Conservation (phyloP, 257 asterid genomes). For the Lithospermum erythrorhizon region DNA sequence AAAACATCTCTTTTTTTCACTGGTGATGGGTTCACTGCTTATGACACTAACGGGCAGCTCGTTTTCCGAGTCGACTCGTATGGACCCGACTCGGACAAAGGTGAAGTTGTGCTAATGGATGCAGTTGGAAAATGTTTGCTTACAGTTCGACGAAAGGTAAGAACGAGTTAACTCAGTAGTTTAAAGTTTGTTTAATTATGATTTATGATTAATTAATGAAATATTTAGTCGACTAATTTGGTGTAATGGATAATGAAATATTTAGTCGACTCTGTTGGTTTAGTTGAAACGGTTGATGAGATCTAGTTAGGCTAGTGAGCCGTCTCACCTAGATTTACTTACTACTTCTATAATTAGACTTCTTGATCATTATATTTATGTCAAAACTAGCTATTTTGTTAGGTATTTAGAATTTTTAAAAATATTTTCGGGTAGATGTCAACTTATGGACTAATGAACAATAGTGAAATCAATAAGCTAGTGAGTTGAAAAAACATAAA, state of each 20-base stretch:
- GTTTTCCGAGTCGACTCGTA: constrained; percentile 69
- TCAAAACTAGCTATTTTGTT: background rate
- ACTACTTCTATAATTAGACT: background rate
- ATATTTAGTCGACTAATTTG: too few relatives aligned
- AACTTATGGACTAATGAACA: too few relatives aligned
- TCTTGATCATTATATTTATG: background rate
- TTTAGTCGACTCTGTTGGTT: background rate
- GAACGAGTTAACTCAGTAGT: constrained; percentile 8
- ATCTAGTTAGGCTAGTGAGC: background rate
- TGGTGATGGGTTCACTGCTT: constrained; percentile 73
- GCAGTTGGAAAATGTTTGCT: constrained; percentile 55
- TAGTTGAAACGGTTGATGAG: background rate
- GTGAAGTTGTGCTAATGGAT: constrained; percentile 67
- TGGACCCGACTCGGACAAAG: constrained; percentile 37
- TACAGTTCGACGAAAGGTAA: constrained; percentile 75
- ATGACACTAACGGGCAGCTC: constrained; percentile 38
- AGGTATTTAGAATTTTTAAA: too few relatives aligned
- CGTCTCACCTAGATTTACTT: background rate
- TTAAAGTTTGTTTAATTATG: background rate
- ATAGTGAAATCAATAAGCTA: too few relatives aligned
- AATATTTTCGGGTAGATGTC: too few relatives aligned
- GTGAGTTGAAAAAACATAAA: too few relatives aligned
- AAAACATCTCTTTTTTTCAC: constrained; percentile 63
- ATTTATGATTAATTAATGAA: background rate
- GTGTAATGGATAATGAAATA: background rate